phyloP scores from a whole-genome alignment of 352 stramenopile species.

The Pythium chondricola region DNA sequence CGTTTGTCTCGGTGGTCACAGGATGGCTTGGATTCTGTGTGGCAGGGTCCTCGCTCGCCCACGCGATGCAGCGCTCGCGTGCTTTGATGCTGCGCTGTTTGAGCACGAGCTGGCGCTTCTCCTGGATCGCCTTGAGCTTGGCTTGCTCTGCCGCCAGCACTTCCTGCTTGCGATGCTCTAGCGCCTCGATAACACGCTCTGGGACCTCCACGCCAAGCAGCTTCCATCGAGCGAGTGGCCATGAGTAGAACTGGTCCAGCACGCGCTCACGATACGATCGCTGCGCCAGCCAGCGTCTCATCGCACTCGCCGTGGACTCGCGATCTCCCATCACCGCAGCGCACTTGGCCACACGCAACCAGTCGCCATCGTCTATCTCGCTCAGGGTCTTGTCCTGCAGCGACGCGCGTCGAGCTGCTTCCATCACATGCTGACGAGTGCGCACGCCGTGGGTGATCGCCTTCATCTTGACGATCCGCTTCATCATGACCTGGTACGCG shows the following conservation, averaged over 20 bases:
- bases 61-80: slow-evolving; percentile 21
- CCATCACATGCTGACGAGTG: slow-evolving; percentile 30
- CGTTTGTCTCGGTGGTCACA: too few species aligned
- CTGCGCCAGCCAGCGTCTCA: slow-evolving; percentile 35
- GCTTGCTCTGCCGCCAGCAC: slow-evolving; percentile 8
- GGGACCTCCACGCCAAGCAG: slow-evolving; percentile 43
- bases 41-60: slow-evolving; percentile 14
- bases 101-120: slow-evolving; percentile 26
- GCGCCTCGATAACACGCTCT: slow-evolving; percentile 21
- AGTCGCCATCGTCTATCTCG: slow-evolving; percentile 31
- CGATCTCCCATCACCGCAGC: slow-evolving; percentile 46
- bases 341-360: slow-evolving; percentile 43
- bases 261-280: slow-evolving; percentile 36
- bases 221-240: slow-evolving; percentile 57
- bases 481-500: slow-evolving; percentile 52
- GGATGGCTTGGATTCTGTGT: too few species aligned
- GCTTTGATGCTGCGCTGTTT: slow-evolving; percentile 22
- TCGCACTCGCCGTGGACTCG: slow-evolving; percentile 10
- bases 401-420: slow-evolving; percentile 14
- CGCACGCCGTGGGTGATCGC: slow-evolving; percentile 20
- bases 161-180: slow-evolving; percentile 17
- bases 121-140: slow-evolving; percentile 16
- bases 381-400: slow-evolving; percentile 1
- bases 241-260: slow-evolving; percentile 34
- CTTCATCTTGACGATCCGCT: slow-evolving; percentile 28